These are phyloP conservation scores for Ophiosphaerella herpotricha DNA, from an alignment of 2,329 filamentous ascomycete genomes.

Conservation along the genomic window DNA sequence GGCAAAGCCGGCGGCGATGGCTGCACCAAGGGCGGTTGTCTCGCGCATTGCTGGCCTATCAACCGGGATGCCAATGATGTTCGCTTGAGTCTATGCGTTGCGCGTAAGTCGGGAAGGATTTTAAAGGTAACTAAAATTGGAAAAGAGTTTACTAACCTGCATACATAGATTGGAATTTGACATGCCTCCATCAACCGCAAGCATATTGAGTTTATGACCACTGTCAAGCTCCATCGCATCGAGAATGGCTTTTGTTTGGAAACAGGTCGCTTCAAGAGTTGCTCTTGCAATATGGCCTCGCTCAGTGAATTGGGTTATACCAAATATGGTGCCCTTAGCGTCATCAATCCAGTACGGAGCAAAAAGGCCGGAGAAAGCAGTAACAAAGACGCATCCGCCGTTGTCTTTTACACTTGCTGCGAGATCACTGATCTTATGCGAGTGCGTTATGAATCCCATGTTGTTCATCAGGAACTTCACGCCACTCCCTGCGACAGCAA, in stretches of 20 bases:
- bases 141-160: conserved; percentile 56
- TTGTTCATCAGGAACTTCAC: conserved; percentile 73
- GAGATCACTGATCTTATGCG: conserved; percentile 67
- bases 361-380: conserved; percentile 87
- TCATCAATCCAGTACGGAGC: conserved; percentile 96
- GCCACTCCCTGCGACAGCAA: conserved; percentile 80
- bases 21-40: conserved; percentile 85
- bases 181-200: conserved; percentile 88
- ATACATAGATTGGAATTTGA: conserved; percentile 87
- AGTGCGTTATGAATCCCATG: conserved; percentile 64
- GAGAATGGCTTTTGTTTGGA: conserved; percentile 89
- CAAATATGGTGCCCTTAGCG: conserved; percentile 82
- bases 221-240: conserved; percentile 90
- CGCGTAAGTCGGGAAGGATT: conserved; percentile 15
- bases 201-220: conserved; percentile 71
- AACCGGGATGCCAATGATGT: conserved; percentile 82
- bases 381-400: conserved; percentile 83
- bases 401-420: conserved; percentile 72
- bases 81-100: conserved; percentile 70
- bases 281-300: conserved; percentile 86
- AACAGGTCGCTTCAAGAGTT: conserved; percentile 88
- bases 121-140: neutral
- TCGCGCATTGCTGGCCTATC: conserved; percentile 87
- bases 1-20: conserved; percentile 86
- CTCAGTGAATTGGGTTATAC: conserved; percentile 83